Evolutionary conservation across 2,329 filamentous ascomycete genomes (phyloP).

Genomic region (Domatiomyces catenatus): DNA sequence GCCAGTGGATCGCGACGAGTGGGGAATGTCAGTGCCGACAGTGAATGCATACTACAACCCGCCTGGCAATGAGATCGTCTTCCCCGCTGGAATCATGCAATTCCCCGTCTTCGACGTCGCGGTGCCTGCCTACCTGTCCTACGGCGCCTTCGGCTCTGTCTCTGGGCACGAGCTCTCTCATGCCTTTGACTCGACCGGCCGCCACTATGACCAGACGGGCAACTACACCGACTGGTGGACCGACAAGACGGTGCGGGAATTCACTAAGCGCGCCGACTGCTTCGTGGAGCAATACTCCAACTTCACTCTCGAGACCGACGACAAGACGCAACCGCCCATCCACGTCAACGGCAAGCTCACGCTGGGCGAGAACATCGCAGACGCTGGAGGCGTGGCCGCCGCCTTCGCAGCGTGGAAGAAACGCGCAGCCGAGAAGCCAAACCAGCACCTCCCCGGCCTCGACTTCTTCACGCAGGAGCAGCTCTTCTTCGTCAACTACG

Average conservation of each 20-base stretch:
- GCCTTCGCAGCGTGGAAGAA: constrained; percentile 52
- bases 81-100: constrained; percentile 56
- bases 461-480: constrained; percentile 50
- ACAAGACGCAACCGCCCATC: constrained; percentile 24
- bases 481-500: constrained; percentile 53
- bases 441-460: constrained; percentile 44
- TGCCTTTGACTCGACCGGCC: constrained; percentile 50
- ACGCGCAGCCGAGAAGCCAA: constrained; percentile 36
- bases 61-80: constrained; percentile 51
- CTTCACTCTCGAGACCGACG: constrained; percentile 41
- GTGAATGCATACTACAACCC: constrained; percentile 52
- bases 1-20: constrained; percentile 45
- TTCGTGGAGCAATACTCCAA: constrained; percentile 53
- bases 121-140: constrained; percentile 50
- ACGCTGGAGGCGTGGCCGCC: constrained; percentile 50
- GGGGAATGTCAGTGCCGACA: constrained; percentile 45
- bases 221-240: constrained; percentile 56
- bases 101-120: constrained; percentile 49
- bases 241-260: constrained; percentile 41
- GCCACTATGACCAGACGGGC: constrained; percentile 49
- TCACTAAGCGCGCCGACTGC: constrained; percentile 45
- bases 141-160: constrained; percentile 53
- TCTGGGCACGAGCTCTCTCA: constrained; percentile 57
- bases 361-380: constrained; percentile 56
- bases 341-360: constrained; percentile 50